Base-by-base conservation (phyloP, 306 rosid species). In the Erythrophleum fordii region DNA sequence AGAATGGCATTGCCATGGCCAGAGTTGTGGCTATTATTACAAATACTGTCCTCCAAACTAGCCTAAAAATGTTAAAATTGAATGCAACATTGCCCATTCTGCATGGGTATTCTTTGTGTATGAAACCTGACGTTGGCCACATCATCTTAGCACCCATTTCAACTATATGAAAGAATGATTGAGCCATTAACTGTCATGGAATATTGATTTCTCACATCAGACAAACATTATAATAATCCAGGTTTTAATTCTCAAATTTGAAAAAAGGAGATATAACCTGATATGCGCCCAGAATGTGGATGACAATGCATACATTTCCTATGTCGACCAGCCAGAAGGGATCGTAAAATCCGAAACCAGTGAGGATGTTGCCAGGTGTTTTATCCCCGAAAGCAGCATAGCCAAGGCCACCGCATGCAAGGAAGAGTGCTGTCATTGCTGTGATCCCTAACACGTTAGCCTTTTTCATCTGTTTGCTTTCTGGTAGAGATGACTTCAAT, bases 241-340 rank as follows among this genome's bases (percentile, higher is more conserved):
- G 17, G 28, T 37, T 28, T 66, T 34, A 34, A 31, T 64, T 37
- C 34, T 4, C 11, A 23, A 58, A 23, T 25, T 58, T 28, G 14
- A 22, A 9, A 39, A 20, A 53, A 53, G 2, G 12, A 17, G 17
- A 18, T n/a, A 22, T 9, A 37, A 92, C 97, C 97, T 91, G 95
- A 82, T 82, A 93, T 41, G 94, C 96, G 41, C 96, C 97, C 41
- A 91, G 64, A 44, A 93, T 79, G 81, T 93, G 97, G 72, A 91
- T 84, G 67, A 89, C 78, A 17, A 91, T 83, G 80, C 41, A 87
- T 34, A 81, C 26, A 23, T 93, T 90, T 56, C 92, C 94, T 45
- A 87, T 10, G 20, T 91, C 87, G 9, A 93, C 83, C 44, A 89
- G 72, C 94, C 96, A 93, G 23, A 82, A 85, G 14, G 91, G 88